Evolutionary conservation across 1,139 yeast species (phyloP).

Genomic region (Geotrichum restrictum): DNA sequence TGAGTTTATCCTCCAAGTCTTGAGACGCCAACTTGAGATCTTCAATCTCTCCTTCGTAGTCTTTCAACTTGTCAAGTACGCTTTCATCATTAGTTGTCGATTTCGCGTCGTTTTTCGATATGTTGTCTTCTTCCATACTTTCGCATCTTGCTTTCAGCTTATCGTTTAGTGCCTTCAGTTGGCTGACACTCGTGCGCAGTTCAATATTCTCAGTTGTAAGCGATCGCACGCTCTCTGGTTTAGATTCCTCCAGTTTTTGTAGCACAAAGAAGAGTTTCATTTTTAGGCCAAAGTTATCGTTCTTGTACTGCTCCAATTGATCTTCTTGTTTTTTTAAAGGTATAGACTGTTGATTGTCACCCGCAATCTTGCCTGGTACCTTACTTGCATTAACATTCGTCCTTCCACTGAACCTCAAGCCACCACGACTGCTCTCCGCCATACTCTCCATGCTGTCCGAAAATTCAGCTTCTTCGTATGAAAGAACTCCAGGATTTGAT

Average conservation of each 20-base stretch:
- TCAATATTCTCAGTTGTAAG: constrained; percentile 25
- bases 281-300: constrained; percentile 61
- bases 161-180: constrained; percentile 24
- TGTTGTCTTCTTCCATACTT: constrained; percentile 1
- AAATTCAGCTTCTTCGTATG: constrained; percentile 18
- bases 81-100: constrained; percentile 16
- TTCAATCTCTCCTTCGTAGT: constrained; percentile 16
- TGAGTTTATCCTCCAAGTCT: constrained; percentile 25
- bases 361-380: constrained; percentile 17
- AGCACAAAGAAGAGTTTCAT: constrained; percentile 41
- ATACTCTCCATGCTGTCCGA: constrained; percentile 27
- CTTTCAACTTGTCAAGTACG: constrained; percentile 14
- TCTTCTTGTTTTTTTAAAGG: constrained; percentile 33
- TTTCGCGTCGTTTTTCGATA: constrained; percentile 12
- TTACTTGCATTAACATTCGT: constrained; percentile 4
- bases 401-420: constrained; percentile 6
- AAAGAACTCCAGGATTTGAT: constrained; percentile 6
- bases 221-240: constrained; percentile 24
- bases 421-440: constrained; percentile 16
- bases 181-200: constrained; percentile 27
- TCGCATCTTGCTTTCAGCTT: constrained; percentile 20
- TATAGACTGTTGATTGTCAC: constrained; percentile 18
- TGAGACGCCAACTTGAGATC: constrained; percentile 8
- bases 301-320: constrained; percentile 48
- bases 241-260: constrained; percentile 20